Base-by-base conservation (phyloP, 495 filamentous ascomycete species). In the Gamarada debralockiae region DNA sequence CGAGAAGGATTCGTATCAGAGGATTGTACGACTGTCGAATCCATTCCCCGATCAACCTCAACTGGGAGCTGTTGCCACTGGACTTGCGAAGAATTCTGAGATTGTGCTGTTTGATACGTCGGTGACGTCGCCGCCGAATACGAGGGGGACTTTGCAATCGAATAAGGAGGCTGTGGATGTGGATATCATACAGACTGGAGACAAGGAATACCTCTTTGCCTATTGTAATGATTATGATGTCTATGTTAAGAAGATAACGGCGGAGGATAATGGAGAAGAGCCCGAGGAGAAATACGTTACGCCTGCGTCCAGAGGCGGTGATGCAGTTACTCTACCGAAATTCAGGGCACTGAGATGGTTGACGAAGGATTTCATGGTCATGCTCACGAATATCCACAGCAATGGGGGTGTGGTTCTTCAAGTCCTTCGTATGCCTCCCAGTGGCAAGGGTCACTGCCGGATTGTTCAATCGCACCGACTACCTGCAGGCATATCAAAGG, bases 191-290 rank as follows among this genome's bases (percentile, higher is more conserved):
- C 80, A 82, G 55, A 75, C 73, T 13, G 74, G 72, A 24, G 67
- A 74, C 18, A 78, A 78, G 20, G 77, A 76, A 33, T 91, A 86
- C 65, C 74, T 82, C 25, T 71, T 90, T 44, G 85, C 84, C 3
- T 97, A 93, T 68, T 95, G 88, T 60, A 87, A 88, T 48, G 84
- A 85, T 46, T 72, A 84, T 62, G 83, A 93, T 53, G 77, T 98
- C 34, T 87, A 70, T 65, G 63, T 78, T 21, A 62, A 77, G 41
- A 70, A 73, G 40, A 69, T 84, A 23, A 64, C 70, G 34, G 65
- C 51, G 18, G 71, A 73, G 55, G 76, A 73, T 25, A 73, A 72
- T 25, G 64, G 75, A 2, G 72, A 72, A 2, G 76, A 80, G n/a
- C 81, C 87, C 14, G 62, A 68, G 56, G 73, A 67, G 31, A 70